These are phyloP conservation scores for Trichoderma sp. DNA, from an alignment of 2,329 filamentous ascomycete species.

Conservation along the genomic window DNA sequence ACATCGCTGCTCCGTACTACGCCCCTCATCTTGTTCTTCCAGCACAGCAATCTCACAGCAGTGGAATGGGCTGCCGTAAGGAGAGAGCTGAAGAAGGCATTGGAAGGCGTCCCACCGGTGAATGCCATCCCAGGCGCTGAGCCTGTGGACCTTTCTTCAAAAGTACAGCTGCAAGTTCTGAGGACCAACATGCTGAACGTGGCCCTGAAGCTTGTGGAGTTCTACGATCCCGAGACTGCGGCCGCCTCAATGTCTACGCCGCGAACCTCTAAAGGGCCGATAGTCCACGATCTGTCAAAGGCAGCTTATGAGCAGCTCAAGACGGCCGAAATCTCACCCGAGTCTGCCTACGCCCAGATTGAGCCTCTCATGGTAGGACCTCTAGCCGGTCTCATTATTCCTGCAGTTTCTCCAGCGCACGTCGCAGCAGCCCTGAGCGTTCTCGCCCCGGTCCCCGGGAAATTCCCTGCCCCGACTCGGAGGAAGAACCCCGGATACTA, in stretches of 20 bases:
- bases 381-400: conserved; percentile 78
- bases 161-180: conserved; percentile 78
- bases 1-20: conserved; percentile 85
- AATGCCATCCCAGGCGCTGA: conserved; percentile 35
- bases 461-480: conserved; percentile 78
- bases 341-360: conserved; percentile 61
- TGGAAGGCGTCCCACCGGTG: conserved; percentile 48
- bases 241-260: conserved; percentile 39
- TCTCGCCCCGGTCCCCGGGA: conserved; percentile 70
- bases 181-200: conserved; percentile 88
- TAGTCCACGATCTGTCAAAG: conserved; percentile 58
- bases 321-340: conserved; percentile 40
- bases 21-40: conserved; percentile 82
- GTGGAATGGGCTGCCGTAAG: conserved; percentile 60
- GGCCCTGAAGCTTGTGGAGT: conserved; percentile 84
- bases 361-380: conserved; percentile 81
- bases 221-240: conserved; percentile 62
- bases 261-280: conserved; percentile 39
- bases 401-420: conserved; percentile 80
- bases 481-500: conserved; percentile 79
- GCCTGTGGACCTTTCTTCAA: conserved; percentile 55
- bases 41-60: conserved; percentile 70
- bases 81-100: conserved; percentile 49
- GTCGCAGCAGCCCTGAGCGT: conserved; percentile 80
- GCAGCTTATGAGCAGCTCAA: conserved; percentile 56